These are phyloP conservation scores for Lonicera japonica DNA, from an alignment of 129 eudicot species.

Conservation along the genomic window DNA sequence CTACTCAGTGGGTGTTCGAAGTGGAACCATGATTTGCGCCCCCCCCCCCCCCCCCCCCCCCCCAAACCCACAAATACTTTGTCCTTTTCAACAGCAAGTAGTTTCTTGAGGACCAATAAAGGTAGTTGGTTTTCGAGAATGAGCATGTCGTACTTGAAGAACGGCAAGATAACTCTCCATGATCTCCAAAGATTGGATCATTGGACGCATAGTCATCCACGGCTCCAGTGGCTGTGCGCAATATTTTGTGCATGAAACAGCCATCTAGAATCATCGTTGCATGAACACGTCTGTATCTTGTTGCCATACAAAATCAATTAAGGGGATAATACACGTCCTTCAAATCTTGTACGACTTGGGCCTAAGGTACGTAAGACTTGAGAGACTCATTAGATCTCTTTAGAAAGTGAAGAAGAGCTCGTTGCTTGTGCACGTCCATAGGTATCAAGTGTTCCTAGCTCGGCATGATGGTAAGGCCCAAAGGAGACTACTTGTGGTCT, in stretches of 20 bases:
- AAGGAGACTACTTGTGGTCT: conserved; percentile 46
- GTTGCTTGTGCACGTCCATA: conserved; percentile 53
- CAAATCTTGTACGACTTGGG: conserved; percentile 29
- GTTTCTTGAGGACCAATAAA: conserved; percentile 39
- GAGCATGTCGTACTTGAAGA: conserved; percentile 61
- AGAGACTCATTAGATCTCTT: conserved; percentile 38
- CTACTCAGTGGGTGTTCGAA: too few relatives aligned
- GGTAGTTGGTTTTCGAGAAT: conserved; percentile 72
- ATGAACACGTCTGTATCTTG: conserved; percentile 22
- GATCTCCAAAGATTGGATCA: conserved; percentile 60
- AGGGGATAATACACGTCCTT: conserved; percentile 37
- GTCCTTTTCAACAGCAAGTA: conserved; percentile 29
- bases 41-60: too few relatives aligned
- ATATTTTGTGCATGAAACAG: conserved; percentile 49
- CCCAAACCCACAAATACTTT: too few relatives aligned
- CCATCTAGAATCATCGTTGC: conserved; percentile 52
- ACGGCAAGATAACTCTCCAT: conserved; percentile 48
- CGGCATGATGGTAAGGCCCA: conserved; percentile 65
- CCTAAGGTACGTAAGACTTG: conserved; percentile 15
- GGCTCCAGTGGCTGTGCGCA: conserved; percentile 24
- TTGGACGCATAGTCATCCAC: conserved; percentile 43
- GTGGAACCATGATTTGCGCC: too few relatives aligned
- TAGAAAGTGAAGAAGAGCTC: conserved; percentile 55
- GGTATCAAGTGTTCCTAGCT: conserved; percentile 19
- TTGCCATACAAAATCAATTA: conserved; percentile 31